phyloP scores from a whole-genome alignment of 2,329 filamentous ascomycete species.

The Coniochaeta sp. region DNA sequence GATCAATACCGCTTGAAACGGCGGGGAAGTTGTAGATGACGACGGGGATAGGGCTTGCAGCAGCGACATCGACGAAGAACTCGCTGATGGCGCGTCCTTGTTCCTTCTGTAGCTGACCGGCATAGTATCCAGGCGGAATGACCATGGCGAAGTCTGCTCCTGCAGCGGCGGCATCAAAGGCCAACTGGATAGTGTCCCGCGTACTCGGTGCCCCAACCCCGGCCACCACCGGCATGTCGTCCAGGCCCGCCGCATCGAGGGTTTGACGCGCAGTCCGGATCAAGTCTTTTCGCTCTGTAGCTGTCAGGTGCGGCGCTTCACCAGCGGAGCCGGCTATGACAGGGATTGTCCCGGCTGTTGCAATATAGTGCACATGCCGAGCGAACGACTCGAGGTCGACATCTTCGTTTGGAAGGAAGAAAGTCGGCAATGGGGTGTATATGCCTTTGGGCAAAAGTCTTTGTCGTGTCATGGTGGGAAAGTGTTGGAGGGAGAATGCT shows the following conservation, averaged over 20 bases:
- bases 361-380: conserved; percentile 4
- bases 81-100: background rate
- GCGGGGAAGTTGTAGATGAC: conserved; percentile 45
- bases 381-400: conserved; percentile 9
- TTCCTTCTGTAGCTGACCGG: conserved; percentile 20
- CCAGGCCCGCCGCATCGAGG: conserved; percentile 24
- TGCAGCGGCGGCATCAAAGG: conserved; percentile 33
- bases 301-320: conserved; percentile 7
- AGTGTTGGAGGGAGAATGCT: conserved; percentile 19
- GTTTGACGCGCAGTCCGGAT: conserved; percentile 32
- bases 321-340: conserved; percentile 11
- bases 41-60: conserved; percentile 21
- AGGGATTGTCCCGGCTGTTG: conserved; percentile 8
- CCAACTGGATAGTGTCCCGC: conserved; percentile 36
- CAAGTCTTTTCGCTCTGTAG: conserved; percentile 29
- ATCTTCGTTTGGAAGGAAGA: conserved; percentile 8
- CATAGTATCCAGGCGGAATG: conserved; percentile 39
- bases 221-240: conserved; percentile 35
- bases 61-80: background rate
- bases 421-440: conserved; percentile 11
- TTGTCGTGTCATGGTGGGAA: conserved; percentile 23
- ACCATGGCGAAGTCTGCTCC: conserved; percentile 40
- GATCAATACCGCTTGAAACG: conserved; percentile 43
- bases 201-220: conserved; percentile 41
- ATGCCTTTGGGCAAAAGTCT: background rate